These are phyloP conservation scores for Zygoascus bituminiphila DNA, from an alignment of 805 yeast species.

Conservation along the genomic window DNA sequence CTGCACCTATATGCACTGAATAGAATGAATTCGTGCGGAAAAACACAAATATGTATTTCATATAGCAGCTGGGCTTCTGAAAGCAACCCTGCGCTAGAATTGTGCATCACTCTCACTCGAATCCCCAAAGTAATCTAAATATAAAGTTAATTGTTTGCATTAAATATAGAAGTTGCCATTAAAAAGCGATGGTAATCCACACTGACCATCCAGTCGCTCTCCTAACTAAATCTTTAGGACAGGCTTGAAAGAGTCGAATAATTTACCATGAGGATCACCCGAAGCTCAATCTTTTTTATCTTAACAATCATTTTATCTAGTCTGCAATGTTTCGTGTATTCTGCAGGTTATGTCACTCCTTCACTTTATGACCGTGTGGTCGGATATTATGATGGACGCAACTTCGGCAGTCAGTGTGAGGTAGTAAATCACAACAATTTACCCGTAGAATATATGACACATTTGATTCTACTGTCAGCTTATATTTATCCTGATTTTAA, in stretches of 20 bases:
- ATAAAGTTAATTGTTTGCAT: too few species aligned
- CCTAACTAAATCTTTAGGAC: too few species aligned
- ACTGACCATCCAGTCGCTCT: not conserved
- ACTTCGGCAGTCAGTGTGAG: not conserved
- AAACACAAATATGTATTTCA: too few species aligned
- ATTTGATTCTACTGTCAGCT: not conserved
- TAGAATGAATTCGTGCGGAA: too few species aligned
- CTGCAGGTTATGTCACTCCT: not conserved
- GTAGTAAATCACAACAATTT: not conserved
- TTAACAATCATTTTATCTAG: not conserved
- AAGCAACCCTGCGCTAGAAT: too few species aligned
- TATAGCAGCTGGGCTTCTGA: too few species aligned
- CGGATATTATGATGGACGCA: not conserved
- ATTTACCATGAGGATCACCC: not conserved
- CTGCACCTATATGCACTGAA: too few species aligned
- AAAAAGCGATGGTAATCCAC: too few species aligned
- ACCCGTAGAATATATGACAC: not conserved
- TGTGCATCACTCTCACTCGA: too few species aligned
- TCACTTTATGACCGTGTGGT: not conserved
- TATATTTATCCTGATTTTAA: not conserved
- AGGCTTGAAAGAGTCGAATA: too few species aligned
- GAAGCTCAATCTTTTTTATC: not conserved
- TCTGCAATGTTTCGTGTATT: not conserved
- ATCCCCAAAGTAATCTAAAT: too few species aligned
- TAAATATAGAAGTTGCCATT: too few species aligned